A percentile compares a stretch with the other conserved stretches of the same genome.
phyloP scores from a whole-genome alignment of 345 rosid genomes.

The Citrus maxima region DNA sequence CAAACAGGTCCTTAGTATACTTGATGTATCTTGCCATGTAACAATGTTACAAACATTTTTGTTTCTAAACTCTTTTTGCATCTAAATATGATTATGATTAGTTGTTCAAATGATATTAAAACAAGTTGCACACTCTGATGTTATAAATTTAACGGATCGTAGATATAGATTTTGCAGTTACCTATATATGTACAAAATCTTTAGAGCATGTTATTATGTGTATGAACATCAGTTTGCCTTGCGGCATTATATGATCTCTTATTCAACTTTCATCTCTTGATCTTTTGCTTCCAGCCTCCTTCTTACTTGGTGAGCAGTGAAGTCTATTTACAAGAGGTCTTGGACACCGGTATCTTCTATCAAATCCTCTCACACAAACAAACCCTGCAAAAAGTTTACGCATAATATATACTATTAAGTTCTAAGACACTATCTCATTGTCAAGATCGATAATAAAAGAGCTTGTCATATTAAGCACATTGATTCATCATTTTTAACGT shows the following conservation, averaged over 20 bases:
- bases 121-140: too few relatives aligned
- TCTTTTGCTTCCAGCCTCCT: conserved; percentile 10
- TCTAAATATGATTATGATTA: too few relatives aligned
- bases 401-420: neutral
- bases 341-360: conserved; percentile 27
- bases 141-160: too few relatives aligned
- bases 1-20: too few relatives aligned
- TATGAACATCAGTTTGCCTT: neutral
- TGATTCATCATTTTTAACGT: neutral
- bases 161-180: neutral
- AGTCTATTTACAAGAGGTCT: conserved; percentile 32
- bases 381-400: conserved; percentile 26
- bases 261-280: neutral
- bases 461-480: neutral
- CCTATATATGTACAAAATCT: neutral
- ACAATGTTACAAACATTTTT: too few relatives aligned
- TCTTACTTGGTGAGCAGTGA: conserved; percentile 26
- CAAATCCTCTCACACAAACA: conserved; percentile 56
- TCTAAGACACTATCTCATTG: neutral
- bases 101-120: too few relatives aligned
- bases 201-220: neutral
- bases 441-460: neutral
- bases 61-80: too few relatives aligned
- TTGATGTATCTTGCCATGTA: too few relatives aligned
- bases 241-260: neutral